Conservation (phyloP, 2,329 filamentous ascomycete species). For the Exophiala mesophila region DNA sequence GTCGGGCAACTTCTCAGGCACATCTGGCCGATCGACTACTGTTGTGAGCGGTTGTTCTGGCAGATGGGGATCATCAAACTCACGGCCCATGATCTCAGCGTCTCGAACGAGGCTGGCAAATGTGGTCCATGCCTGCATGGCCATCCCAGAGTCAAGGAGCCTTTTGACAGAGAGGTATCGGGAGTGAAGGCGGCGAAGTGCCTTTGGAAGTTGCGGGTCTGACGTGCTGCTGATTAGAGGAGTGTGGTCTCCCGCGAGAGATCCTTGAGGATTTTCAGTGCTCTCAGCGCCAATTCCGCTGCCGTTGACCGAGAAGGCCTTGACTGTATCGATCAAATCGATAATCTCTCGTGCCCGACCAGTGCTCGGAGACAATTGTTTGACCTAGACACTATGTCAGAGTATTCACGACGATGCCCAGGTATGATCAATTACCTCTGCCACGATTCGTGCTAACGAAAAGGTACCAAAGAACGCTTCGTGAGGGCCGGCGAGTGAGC, state of each 20-base stretch:
- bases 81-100: constrained; percentile 16
- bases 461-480: constrained; percentile 1
- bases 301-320: constrained; percentile 12
- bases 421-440: background rate
- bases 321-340: constrained; percentile 7
- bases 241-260: background rate
- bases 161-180: constrained; percentile 10
- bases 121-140: constrained; percentile 16
- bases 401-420: background rate
- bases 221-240: background rate
- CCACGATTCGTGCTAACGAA: background rate
- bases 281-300: background rate
- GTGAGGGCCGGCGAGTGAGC: background rate
- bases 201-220: background rate
- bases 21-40: too few species aligned
- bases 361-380: constrained; percentile 6
- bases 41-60: too few species aligned
- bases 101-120: constrained; percentile 15
- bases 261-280: background rate
- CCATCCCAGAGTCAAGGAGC: constrained; percentile 13
- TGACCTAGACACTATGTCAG: constrained; percentile 13
- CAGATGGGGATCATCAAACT: too few species aligned
- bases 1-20: too few species aligned
- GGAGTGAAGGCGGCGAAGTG: constrained; percentile 9
- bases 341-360: constrained; percentile 8